These are phyloP conservation scores for Dissophora ornata DNA, from an alignment of 192 early-diverging fungal genomes.

Conservation along the genomic window DNA sequence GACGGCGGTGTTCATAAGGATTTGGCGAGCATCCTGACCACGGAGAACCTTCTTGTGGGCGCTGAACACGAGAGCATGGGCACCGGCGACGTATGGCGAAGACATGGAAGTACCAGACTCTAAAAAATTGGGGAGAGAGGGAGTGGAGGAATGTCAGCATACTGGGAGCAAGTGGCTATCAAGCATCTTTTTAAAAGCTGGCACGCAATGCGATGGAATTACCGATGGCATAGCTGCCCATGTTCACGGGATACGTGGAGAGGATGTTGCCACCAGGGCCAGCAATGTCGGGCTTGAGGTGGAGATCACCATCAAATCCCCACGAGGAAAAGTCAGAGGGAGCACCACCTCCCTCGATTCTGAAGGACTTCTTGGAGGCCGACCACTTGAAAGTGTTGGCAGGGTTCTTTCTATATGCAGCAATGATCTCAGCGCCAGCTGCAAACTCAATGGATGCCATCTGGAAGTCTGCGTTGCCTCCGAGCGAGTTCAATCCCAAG, in stretches of 20 bases:
- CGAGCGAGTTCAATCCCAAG: constrained; percentile 32
- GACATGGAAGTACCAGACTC: constrained; percentile 91
- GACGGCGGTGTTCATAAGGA: constrained; percentile 43
- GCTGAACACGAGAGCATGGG: constrained; percentile 73
- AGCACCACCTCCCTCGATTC: constrained; percentile 50
- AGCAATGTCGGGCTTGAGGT: constrained; percentile 67
- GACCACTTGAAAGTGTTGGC: constrained; percentile 15
- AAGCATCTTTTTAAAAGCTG: too few species aligned
- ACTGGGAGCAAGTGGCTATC: too few species aligned
- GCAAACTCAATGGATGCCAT: constrained; percentile 41
- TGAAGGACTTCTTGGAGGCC: constrained; percentile 2
- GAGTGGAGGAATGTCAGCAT: too few species aligned
- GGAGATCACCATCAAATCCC: constrained; percentile 72
- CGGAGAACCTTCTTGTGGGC: constrained; percentile 57
- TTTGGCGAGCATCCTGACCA: constrained; percentile 22
- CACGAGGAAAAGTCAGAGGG: constrained; percentile 72
- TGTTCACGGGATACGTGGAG: constrained; percentile 65
- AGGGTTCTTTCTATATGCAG: constrained; percentile 28
- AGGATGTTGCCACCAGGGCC: constrained; percentile 78
- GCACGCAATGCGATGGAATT: too few species aligned
- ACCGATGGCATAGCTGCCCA: constrained; percentile 55
- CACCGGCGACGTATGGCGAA: constrained; percentile 77
- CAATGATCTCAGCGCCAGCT: constrained; percentile 49
- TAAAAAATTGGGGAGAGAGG: too few species aligned
- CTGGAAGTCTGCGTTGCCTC: constrained; percentile 36